Percentiles rank a stretch among this genome's conserved stretches.
Conservation (phyloP, 148 eudicot genomes). For the Rhododendron ferrugineum region DNA sequence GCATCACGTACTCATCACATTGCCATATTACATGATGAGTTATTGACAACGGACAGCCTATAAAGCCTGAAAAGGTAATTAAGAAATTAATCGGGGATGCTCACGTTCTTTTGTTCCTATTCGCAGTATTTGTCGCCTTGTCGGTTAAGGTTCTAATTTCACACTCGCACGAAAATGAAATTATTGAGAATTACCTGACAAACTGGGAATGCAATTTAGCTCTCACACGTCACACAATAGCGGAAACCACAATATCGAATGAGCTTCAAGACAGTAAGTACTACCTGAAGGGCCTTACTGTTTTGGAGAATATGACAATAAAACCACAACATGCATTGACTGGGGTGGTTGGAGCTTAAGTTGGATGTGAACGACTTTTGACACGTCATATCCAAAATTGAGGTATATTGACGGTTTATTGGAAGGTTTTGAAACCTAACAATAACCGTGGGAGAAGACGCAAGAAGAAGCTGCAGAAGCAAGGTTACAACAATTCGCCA, state of each 20-base stretch:
- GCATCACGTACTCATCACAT: background rate
- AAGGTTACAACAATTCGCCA: background rate
- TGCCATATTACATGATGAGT: background rate
- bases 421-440: background rate
- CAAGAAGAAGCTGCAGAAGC: background rate
- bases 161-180: background rate
- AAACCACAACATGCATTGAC: background rate
- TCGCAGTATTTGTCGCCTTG: background rate
- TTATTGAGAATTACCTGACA: background rate
- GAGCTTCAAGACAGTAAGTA: background rate
- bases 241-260: background rate
- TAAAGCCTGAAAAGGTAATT: background rate
- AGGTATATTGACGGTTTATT: background rate
- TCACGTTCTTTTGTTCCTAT: background rate
- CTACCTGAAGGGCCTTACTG: background rate
- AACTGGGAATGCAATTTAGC: background rate
- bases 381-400: background rate
- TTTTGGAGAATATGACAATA: background rate
- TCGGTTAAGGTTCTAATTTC: background rate
- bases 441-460: background rate
- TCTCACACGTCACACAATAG: background rate
- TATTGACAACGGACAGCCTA: background rate
- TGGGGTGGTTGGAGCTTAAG: background rate
- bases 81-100: background rate
- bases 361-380: background rate